Conservation (phyloP, 495 filamentous ascomycete species). For the Hypoxylon rickii region DNA sequence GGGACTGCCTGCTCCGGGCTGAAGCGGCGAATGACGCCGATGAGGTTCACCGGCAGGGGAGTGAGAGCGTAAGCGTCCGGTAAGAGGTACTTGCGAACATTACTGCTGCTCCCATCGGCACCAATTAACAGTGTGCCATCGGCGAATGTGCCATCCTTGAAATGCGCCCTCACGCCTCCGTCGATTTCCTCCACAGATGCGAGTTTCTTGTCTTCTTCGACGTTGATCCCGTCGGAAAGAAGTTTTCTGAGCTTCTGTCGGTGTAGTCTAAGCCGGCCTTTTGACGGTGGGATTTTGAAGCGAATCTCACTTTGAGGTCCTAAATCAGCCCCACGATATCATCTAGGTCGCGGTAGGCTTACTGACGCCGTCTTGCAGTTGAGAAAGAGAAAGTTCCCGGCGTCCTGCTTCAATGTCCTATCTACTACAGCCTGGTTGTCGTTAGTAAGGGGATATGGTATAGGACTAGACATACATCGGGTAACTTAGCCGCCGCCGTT, state of each 20-base stretch:
- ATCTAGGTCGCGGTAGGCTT: too few species aligned
- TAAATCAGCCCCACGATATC: too few species aligned
- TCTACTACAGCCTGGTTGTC: constrained; percentile 7
- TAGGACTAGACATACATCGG: neutral
- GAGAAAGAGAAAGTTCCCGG: constrained; percentile 58
- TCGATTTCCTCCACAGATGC: constrained; percentile 40
- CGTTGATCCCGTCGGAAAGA: constrained; percentile 52
- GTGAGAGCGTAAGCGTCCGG: constrained; percentile 45
- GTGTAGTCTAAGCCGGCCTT: constrained; percentile 53
- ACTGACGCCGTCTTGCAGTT: constrained; percentile 50
- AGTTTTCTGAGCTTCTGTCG: constrained; percentile 53
- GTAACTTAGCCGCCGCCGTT: neutral
- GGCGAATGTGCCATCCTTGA: constrained; percentile 55
- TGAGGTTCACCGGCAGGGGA: constrained; percentile 53
- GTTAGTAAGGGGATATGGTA: neutral
- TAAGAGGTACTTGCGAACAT: constrained; percentile 36
- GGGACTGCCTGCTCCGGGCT: constrained; percentile 45
- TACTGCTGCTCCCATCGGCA: constrained; percentile 59
- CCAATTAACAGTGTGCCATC: constrained; percentile 59
- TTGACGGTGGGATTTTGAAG: constrained; percentile 53
- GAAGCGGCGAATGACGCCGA: constrained; percentile 52
- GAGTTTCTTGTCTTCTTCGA: constrained; percentile 56
- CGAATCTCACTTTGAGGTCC: constrained; percentile 47
- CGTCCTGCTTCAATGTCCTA: constrained; percentile 41
- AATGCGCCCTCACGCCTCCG: constrained; percentile 49